A percentile compares a stretch with the other conserved stretches of the same genome.
Conservation (phyloP, 805 yeast genomes). For the Zygosaccharomyces gambellarensis region DNA sequence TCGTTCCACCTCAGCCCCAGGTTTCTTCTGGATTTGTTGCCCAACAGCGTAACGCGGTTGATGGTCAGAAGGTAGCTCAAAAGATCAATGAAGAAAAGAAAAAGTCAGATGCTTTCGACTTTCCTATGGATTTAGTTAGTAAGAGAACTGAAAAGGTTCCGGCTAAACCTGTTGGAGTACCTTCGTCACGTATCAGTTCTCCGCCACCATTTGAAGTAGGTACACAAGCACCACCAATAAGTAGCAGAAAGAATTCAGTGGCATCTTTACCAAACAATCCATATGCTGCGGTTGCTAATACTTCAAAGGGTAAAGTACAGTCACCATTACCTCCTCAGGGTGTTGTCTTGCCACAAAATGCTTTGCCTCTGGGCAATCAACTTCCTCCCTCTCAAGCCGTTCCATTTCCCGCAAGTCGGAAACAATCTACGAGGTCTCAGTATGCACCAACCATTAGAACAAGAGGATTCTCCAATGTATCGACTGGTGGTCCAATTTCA, state of each 20-base stretch:
- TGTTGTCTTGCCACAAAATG: conserved; percentile 11
- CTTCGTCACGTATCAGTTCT: conserved; percentile 20
- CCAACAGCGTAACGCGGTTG: conserved; percentile 1
- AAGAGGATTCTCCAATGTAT: conserved; percentile 26
- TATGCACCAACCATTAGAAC: conserved; percentile 10
- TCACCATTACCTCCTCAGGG: conserved; percentile 8
- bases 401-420: conserved; percentile 5
- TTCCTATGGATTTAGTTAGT: conserved; percentile 53
- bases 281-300: conserved; percentile 3
- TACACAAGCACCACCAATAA: not conserved
- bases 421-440: conserved; percentile 1
- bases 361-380: conserved; percentile 6
- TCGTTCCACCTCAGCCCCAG: conserved; percentile 19
- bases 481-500: conserved; percentile 15
- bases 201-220: conserved; percentile 6
- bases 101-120: conserved; percentile 74
- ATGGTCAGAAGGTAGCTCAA: conserved; percentile 22
- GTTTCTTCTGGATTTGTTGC: conserved; percentile 1
- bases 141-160: conserved; percentile 34
- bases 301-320: conserved; percentile 5
- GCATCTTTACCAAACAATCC: conserved; percentile 13
- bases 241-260: conserved; percentile 6
- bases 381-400: conserved; percentile 1
- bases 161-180: conserved; percentile 38
- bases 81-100: conserved; percentile 46